Evolutionary conservation across 495 filamentous ascomycete species (phyloP), one percentile per base, ranked within the genome.

Genomic region (Echria macrotheca): DNA sequence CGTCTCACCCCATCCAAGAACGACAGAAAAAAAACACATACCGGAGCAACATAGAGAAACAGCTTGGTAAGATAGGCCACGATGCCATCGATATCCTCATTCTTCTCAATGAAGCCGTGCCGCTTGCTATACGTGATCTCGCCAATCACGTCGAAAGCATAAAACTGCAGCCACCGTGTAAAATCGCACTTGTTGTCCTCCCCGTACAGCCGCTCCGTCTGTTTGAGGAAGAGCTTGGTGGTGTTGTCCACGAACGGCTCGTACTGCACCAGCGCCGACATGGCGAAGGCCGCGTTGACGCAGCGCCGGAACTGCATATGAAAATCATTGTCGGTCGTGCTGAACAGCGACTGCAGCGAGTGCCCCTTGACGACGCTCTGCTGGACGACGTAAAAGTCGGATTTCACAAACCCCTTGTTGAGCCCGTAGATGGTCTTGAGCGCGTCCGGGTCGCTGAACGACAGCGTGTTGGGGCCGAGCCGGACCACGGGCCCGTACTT

Each of bases 401-500:
- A 84, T 83, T 91, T 91, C 47, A 69, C 70, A 59, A 87, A 87
- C n/a, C 85, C 85, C 64, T 89, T 89, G 58, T 89, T 89, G 47
- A 90, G 70, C 1, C 87, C 84, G 58, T 91, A 93, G 22, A 93
- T 91, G 6, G 72, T 71, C 59, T 84, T 86, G 38, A 89, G 65
- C 10, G 83, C 80, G 42, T 73, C 72, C 0, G 85, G 83, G 54
- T 86, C 77, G 3, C 78, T 71, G 53, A 89, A 85, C 0, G 83
- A 84, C 18, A 89, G 63, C 1, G 71, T 70, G 50, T 85, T 81
- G 10, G 86, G 86, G 3, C 85, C 82, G 10, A 89, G 63, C 23
- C 85, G 77, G 4, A 90, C 81, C 4, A 90, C 71, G 50, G 83
- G 77, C 10, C 86, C 86, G 64, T 89, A 75, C 63, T 86, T 78